These are phyloP conservation scores for Backusella sp. DNA, from an alignment of 192 early-diverging fungal species.

Conservation along the genomic window DNA sequence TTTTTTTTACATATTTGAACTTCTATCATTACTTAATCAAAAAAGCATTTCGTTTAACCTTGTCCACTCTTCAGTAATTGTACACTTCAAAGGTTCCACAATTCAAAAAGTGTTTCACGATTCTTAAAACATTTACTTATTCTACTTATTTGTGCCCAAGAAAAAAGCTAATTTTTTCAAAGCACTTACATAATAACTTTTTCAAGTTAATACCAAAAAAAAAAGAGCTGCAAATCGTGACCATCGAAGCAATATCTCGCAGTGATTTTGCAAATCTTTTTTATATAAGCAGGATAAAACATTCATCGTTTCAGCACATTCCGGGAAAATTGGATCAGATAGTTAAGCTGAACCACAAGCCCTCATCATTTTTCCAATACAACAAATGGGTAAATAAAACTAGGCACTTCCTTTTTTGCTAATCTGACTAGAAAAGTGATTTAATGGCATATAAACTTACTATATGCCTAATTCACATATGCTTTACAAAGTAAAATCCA, in stretches of 20 bases:
- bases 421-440: not conserved
- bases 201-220: not conserved
- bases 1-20: not conserved
- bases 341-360: not conserved
- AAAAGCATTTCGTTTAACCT: not conserved
- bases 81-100: not conserved
- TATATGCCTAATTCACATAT: not conserved
- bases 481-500: not conserved
- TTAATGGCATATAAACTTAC: not conserved
- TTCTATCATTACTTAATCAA: not conserved
- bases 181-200: not conserved
- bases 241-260: no score
- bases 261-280: not conserved
- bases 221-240: no score
- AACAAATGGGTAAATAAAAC: not conserved
- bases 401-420: not conserved
- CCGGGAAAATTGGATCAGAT: not conserved
- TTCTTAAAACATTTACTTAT: not conserved
- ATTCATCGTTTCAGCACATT: no score
- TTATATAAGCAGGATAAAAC: not conserved
- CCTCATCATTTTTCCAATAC: not conserved
- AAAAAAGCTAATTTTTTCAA: not conserved
- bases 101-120: not conserved
- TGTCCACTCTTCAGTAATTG: not conserved
- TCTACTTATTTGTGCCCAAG: not conserved